These are phyloP conservation scores for Plasmodium chabaudi DNA, from an alignment of 169 alveolate species.

Conservation along the genomic window DNA sequence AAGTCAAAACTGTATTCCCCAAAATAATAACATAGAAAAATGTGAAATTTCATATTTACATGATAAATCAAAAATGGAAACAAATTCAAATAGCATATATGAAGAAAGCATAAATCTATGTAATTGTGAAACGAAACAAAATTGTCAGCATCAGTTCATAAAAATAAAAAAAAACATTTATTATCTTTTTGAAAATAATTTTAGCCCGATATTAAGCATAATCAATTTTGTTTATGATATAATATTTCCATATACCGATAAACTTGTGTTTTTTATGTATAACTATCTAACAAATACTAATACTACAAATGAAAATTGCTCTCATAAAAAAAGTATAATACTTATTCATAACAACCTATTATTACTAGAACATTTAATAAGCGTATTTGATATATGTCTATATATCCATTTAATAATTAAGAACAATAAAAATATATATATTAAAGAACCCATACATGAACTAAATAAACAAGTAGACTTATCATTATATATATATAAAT, in stretches of 20 bases:
- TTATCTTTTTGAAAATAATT: slow-evolving; percentile 35
- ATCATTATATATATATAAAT: slow-evolving; percentile 39
- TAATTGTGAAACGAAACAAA: background rate
- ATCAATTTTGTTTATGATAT: slow-evolving; percentile 35
- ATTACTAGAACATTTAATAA: slow-evolving; percentile 33
- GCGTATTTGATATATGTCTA: slow-evolving; percentile 39
- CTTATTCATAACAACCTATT: slow-evolving; percentile 31
- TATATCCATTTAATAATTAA: slow-evolving; percentile 41
- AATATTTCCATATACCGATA: slow-evolving; percentile 30
- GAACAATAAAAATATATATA: slow-evolving; percentile 3
- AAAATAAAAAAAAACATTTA: slow-evolving; percentile 2
- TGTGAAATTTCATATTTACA: background rate
- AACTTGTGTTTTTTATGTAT: slow-evolving; percentile 43
- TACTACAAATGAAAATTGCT: background rate
- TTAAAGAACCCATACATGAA: slow-evolving; percentile 1
- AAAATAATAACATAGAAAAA: background rate
- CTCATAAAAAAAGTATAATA: background rate
- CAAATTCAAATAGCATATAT: too few relatives aligned
- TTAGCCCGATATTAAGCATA: slow-evolving; percentile 4
- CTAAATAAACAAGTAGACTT: slow-evolving; percentile 37
- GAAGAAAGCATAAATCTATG: too few relatives aligned
- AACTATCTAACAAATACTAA: background rate
- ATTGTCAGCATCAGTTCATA: background rate
- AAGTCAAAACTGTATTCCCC: background rate
- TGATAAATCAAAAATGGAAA: background rate